Base-by-base conservation (phyloP, 2,329 filamentous ascomycete genomes). In the Exophiala sideris region DNA sequence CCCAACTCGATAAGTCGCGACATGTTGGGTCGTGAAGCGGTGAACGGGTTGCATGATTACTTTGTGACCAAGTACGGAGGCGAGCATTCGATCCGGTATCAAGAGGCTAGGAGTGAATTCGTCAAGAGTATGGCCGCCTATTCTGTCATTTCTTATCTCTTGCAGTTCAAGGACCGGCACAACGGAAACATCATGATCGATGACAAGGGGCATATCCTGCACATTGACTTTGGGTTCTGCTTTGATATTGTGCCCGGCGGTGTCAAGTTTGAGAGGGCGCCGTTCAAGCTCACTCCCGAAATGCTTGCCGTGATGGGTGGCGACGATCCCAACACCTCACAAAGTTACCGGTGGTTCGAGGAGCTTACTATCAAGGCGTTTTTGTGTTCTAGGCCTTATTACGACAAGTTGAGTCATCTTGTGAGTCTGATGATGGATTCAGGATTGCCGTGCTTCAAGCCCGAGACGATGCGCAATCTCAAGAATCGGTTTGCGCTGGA, bases 101-200 rank as follows among this genome's bases (percentile, higher is more conserved):
- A 99, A 72, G 87, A 92, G 70, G 94, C 94, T 9, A 87, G 94
- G 59, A 91, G 83, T 74, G 97, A 97, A 73, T 99, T 99, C 69
- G 91, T 99, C 73, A 99, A 99, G 77, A 94, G 88, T 68, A 97
- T 99, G 94, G 94, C 95, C 0, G 95, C 94, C 10, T 99, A 99
- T 76, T 95, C 89, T 14, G 87, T 99, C 66, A 97, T 99, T 62
- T 95, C 90, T 0, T 99, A 95, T 75, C 79, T 99, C 11, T 77
- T 99, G 35, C 95, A 99, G 67, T 97, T 99, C 85, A 99, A 99
- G 73, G 94, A 99, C 70, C 86, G 94, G 2, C 94, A 99, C 76
- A 99, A 99, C 71, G 94, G 94, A 58, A 99, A 99, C 77, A 99
- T 99, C 77, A 99, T 99, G 95, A 86, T 99, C 60, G 92, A 99